A percentile compares a stretch with the other conserved stretches of the same genome.
Conservation (phyloP, 2,329 filamentous ascomycete species). For the Juglanconis sp. region DNA sequence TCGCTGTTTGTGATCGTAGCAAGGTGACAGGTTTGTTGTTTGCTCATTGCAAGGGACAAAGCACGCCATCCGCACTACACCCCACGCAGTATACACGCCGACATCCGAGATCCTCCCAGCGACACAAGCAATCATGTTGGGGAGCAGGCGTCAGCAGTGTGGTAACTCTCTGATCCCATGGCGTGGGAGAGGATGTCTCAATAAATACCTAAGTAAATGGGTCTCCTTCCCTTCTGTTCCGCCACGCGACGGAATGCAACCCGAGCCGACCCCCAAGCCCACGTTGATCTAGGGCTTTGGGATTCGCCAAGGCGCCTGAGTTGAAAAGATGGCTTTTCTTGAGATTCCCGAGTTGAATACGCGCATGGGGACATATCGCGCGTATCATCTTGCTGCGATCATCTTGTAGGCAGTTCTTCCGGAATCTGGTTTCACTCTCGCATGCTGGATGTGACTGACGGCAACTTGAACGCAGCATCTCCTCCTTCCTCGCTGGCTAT, state of each 20-base stretch:
- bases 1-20: too few relatives aligned
- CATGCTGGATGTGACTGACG: background rate
- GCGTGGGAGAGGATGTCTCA: background rate
- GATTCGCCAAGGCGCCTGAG: background rate
- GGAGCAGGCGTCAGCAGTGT: background rate
- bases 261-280: too few relatives aligned
- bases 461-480: slow-evolving; percentile 21
- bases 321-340: slow-evolving; percentile 5
- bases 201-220: background rate
- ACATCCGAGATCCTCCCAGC: background rate
- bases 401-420: slow-evolving; percentile 1
- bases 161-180: background rate
- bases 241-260: background rate
- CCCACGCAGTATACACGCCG: background rate
- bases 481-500: slow-evolving; percentile 40
- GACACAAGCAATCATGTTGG: background rate
- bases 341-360: slow-evolving; percentile 8
- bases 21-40: background rate
- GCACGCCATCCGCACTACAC: slow-evolving; percentile 12
- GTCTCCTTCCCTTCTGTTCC: background rate
- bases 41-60: slow-evolving; percentile 4
- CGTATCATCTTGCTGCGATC: slow-evolving; percentile 10
- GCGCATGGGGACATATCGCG: slow-evolving; percentile 9
- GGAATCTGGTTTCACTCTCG: background rate
- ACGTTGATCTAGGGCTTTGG: background rate